Conservation (phyloP, 345 rosid species). For the Ceriops decandra region DNA sequence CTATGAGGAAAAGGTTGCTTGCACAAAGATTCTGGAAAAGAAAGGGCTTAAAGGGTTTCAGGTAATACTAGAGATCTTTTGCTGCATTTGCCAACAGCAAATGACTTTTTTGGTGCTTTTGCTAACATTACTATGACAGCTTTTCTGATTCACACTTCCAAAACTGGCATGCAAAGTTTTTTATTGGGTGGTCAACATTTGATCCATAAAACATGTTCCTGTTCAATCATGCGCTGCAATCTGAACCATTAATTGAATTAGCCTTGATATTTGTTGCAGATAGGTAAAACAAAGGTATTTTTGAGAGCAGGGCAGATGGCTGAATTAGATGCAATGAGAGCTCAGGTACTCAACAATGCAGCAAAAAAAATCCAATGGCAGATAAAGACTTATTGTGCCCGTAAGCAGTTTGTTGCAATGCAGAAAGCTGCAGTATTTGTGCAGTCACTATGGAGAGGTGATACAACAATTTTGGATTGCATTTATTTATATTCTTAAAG, state of each 20-base stretch:
- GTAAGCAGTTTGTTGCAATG: conserved; percentile 62
- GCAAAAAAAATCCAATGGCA: conserved; percentile 83
- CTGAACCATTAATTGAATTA: conserved; percentile 9
- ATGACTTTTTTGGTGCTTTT: not conserved
- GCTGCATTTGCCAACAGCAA: not conserved
- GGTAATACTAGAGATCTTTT: conserved; percentile 36
- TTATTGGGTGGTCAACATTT: not conserved
- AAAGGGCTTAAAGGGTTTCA: conserved; percentile 87
- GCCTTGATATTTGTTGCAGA: conserved; percentile 42
- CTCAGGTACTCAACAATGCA: conserved; percentile 73
- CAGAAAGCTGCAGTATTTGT: conserved; percentile 51
- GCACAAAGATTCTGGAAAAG: conserved; percentile 73
- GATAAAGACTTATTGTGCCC: conserved; percentile 62
- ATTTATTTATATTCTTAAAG: no score
- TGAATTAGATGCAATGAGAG: conserved; percentile 82
- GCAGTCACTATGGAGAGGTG: conserved; percentile 71
- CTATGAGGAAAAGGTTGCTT: conserved; percentile 73
- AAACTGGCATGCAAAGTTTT: not conserved
- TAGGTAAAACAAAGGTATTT: conserved; percentile 93
- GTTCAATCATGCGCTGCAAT: not conserved
- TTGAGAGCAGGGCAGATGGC: conserved; percentile 99
- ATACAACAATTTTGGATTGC: conserved; percentile 11
- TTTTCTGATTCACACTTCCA: not conserved
- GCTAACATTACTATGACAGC: not conserved
- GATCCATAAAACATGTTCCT: not conserved